Conservation (phyloP, 2,329 filamentous ascomycete species). For the Colletotrichum spinosum region DNA sequence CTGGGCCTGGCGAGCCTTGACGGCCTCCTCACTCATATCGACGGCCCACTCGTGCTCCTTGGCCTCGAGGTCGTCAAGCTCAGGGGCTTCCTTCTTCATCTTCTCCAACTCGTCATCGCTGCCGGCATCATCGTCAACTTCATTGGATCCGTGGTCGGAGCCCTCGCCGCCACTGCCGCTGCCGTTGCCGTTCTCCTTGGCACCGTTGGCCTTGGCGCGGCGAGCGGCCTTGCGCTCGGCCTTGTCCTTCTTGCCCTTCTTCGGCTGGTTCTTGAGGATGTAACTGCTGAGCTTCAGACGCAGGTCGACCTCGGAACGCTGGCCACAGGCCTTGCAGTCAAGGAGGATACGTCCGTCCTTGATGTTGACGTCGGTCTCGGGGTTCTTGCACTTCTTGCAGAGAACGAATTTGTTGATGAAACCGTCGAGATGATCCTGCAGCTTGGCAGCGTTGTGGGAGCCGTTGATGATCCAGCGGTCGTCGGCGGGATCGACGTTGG, state of each 20-base stretch:
- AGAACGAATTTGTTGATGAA: constrained; percentile 99
- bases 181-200: constrained; percentile 66
- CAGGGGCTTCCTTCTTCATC: constrained; percentile 72
- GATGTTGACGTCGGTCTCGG: constrained; percentile 95
- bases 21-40: constrained; percentile 94
- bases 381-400: constrained; percentile 99
- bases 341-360: constrained; percentile 93
- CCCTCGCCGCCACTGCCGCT: constrained; percentile 71
- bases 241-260: constrained; percentile 98
- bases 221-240: constrained; percentile 90
- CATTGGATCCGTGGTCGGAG: constrained; percentile 62
- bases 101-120: constrained; percentile 95
- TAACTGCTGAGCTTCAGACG: constrained; percentile 97
- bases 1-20: constrained; percentile 92
- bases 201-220: constrained; percentile 79
- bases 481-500: constrained; percentile 96
- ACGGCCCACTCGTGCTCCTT: constrained; percentile 96
- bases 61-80: constrained; percentile 67
- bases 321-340: constrained; percentile 98
- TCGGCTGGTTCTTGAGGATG: constrained; percentile 94
- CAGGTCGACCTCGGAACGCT: constrained; percentile 90
- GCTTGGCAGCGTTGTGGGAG: constrained; percentile 92
- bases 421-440: constrained; percentile 97
- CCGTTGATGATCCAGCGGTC: constrained; percentile 99
- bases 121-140: constrained; percentile 71